These are phyloP conservation scores for Pascua guehoae DNA, from an alignment of 1,284 basidiomycete species.

Conservation along the genomic window DNA sequence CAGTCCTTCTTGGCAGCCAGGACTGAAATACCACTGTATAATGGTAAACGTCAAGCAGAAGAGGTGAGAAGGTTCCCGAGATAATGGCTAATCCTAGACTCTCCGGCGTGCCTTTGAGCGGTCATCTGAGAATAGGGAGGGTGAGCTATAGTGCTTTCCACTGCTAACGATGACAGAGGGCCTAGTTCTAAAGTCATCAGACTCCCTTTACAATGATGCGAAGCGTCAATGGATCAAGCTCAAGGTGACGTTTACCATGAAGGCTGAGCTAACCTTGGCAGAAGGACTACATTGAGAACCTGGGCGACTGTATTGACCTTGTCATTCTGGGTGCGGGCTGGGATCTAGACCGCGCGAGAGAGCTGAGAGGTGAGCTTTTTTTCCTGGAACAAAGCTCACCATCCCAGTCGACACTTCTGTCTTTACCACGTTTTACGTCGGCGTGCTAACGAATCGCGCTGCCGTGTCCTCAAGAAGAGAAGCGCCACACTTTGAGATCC, in stretches of 20 bases:
- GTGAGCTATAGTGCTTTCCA: not conserved
- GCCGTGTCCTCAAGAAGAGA: slow-evolving; percentile 20
- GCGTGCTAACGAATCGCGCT: slow-evolving; percentile 39
- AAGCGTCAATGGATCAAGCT: slow-evolving; percentile 73
- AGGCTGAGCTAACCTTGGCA: slow-evolving; percentile 49
- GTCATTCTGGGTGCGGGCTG: slow-evolving; percentile 70
- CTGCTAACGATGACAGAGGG: slow-evolving; percentile 50
- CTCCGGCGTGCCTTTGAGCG: not conserved
- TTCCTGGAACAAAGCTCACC: not conserved
- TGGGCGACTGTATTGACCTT: slow-evolving; percentile 77
- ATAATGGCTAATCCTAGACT: not conserved
- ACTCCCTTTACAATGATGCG: slow-evolving; percentile 63
- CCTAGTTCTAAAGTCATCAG: slow-evolving; percentile 70
- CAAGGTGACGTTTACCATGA: slow-evolving; percentile 32
- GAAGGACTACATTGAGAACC: slow-evolving; percentile 75
- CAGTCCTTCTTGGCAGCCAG: slow-evolving; percentile 57
- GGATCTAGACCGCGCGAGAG: slow-evolving; percentile 70
- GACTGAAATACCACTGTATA: slow-evolving; percentile 44
- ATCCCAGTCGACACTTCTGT: slow-evolving; percentile 63
- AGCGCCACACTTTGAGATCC: slow-evolving; percentile 62
- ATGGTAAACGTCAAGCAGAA: not conserved
- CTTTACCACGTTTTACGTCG: slow-evolving; percentile 76
- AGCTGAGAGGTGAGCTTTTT: slow-evolving; percentile 60
- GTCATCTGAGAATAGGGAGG: not conserved
- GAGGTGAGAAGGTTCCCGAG: not conserved